Percentiles rank a stretch among this genome's conserved stretches.
Conservation (phyloP, 2,329 filamentous ascomycete species). For the Scortechinia acanthostroma region DNA sequence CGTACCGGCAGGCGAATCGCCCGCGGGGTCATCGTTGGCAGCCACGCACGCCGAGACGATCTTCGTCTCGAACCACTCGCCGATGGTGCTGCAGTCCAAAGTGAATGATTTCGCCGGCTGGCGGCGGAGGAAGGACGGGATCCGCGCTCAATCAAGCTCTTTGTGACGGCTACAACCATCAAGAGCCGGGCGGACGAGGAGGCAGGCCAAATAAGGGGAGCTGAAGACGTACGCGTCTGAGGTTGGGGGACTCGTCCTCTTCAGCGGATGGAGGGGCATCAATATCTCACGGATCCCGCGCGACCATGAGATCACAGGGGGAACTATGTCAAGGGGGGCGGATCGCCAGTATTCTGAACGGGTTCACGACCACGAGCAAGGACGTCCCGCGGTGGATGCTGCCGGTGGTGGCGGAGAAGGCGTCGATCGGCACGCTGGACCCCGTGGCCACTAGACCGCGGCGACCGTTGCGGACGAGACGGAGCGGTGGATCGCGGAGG, state of each 20-base stretch:
- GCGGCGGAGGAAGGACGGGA: constrained; percentile 43
- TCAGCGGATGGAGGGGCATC: constrained; percentile 52
- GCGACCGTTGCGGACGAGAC: constrained; percentile 34
- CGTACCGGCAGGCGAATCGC: constrained; percentile 53
- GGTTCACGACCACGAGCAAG: constrained; percentile 37
- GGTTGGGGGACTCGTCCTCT: constrained; percentile 43
- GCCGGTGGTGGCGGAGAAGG: constrained; percentile 31
- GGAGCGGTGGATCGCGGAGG: constrained; percentile 30
- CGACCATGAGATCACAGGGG: constrained; percentile 46
- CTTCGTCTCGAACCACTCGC: constrained; percentile 47
- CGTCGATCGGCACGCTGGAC: constrained; percentile 36
- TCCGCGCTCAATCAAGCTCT: constrained; percentile 47
- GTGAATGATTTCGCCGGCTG: constrained; percentile 39
- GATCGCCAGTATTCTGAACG: constrained; percentile 37
- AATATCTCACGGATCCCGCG: constrained; percentile 47
- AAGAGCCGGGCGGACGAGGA: constrained; percentile 40
- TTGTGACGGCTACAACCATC: constrained; percentile 39
- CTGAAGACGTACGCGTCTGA: constrained; percentile 41
- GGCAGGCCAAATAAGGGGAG: constrained; percentile 41
- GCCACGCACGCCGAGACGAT: constrained; percentile 52
- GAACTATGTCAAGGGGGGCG: constrained; percentile 43
- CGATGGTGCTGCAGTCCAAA: constrained; percentile 36
- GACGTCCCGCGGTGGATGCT: constrained; percentile 35
- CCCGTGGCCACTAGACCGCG: constrained; percentile 37
- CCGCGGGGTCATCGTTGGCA: constrained; percentile 46